Evolutionary conservation across 2,329 filamentous ascomycete genomes (phyloP).

Genomic region (Aspergillus arachidicola): DNA sequence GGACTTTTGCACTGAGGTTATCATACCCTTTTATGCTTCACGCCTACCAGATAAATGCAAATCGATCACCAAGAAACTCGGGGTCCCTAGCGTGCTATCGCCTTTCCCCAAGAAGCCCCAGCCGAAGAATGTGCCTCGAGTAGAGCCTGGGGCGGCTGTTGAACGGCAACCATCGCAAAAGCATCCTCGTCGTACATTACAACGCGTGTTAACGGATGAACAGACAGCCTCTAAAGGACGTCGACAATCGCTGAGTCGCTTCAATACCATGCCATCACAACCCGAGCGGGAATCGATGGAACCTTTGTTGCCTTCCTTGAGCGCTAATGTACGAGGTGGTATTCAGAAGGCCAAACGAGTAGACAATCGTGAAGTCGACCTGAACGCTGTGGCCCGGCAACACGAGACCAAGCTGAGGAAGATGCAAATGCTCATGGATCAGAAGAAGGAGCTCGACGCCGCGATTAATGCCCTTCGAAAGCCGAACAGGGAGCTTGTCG

Average conservation of each 20-base stretch:
- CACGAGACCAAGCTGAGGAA: constrained; percentile 51
- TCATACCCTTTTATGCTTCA: constrained; percentile 53
- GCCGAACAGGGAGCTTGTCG: constrained; percentile 50
- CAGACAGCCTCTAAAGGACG: constrained; percentile 35
- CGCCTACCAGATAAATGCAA: constrained; percentile 52
- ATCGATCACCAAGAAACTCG: constrained; percentile 50
- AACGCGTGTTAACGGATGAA: constrained; percentile 51
- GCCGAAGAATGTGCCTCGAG: constrained; percentile 29
- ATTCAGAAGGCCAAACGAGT: constrained; percentile 49
- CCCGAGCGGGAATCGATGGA: constrained; percentile 47
- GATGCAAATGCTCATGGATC: constrained; percentile 47
- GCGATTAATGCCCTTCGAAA: constrained; percentile 51
- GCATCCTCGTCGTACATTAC: constrained; percentile 41
- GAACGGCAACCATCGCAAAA: constrained; percentile 33
- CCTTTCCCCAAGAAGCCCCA: constrained; percentile 36
- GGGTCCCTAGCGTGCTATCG: constrained; percentile 43
- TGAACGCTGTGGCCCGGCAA: constrained; percentile 47
- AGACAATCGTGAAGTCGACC: constrained; percentile 53
- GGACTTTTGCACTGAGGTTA: constrained; percentile 54
- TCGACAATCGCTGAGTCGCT: constrained; percentile 44
- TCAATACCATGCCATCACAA: constrained; percentile 45
- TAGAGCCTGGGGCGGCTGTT: constrained; percentile 35
- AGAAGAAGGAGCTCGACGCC: constrained; percentile 52
- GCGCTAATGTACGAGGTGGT: constrained; percentile 43
- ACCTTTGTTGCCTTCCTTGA: constrained; percentile 37